Evolutionary conservation across 257 asterid genomes (phyloP).

Genomic region (Solanum tarijense): DNA sequence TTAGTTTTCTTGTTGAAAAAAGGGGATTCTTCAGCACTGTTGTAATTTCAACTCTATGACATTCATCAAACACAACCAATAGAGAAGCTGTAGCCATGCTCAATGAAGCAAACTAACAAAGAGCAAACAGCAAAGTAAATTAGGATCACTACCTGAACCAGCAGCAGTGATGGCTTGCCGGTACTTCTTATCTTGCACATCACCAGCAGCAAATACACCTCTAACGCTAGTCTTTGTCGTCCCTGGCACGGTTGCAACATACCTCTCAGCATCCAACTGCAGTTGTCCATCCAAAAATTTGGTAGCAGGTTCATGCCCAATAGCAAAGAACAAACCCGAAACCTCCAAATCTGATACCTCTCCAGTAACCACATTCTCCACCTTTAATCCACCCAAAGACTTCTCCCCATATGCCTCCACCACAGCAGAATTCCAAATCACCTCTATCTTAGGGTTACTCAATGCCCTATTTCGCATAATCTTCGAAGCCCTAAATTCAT

Average conservation of each 20-base stretch:
- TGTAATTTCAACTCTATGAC: neutral
- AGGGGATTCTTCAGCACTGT: neutral
- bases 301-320: slow-evolving; percentile 90
- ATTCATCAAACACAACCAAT: neutral
- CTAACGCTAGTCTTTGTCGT: slow-evolving; percentile 56
- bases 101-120: neutral
- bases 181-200: slow-evolving; percentile 90
- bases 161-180: slow-evolving; percentile 94
- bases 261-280: slow-evolving; percentile 72
- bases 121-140: neutral
- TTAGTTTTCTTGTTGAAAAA: neutral
- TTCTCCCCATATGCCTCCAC: slow-evolving; percentile 67
- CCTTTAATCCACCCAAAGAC: slow-evolving; percentile 59
- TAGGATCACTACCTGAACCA: slow-evolving; percentile 47
- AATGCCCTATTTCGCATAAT: slow-evolving; percentile 69
- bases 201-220: slow-evolving; percentile 97
- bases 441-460: slow-evolving; percentile 54
- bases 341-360: slow-evolving; percentile 49
- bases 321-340: slow-evolving; percentile 73
- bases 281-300: slow-evolving; percentile 76
- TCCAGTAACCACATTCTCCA: slow-evolving; percentile 51
- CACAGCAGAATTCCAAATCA: slow-evolving; percentile 63
- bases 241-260: slow-evolving; percentile 62
- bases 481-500: slow-evolving; percentile 78
- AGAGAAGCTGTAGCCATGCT: neutral